Evolutionary conservation across 148 eudicot species (phyloP).

Genomic region (Rhododendron williamsianum): DNA sequence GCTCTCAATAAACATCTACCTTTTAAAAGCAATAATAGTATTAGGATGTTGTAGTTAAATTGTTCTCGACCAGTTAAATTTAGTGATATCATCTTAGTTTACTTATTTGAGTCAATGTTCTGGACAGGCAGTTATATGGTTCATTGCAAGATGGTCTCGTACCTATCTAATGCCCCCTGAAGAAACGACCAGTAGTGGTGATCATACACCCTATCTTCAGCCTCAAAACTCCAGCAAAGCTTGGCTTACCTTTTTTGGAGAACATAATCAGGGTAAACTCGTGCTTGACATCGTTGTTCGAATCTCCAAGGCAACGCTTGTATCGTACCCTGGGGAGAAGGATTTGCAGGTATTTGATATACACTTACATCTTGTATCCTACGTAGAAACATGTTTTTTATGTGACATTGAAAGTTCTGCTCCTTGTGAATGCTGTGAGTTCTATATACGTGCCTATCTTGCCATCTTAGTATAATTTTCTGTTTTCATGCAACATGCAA

Average conservation of each 20-base stretch:
- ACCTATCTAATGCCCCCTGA: constrained; percentile 74
- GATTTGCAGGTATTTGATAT: constrained; percentile 69
- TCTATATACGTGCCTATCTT: background rate
- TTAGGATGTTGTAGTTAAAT: background rate
- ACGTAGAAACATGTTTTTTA: background rate
- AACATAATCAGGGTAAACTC: constrained; percentile 55
- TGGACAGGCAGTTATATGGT: constrained; percentile 86
- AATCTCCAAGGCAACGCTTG: constrained; percentile 59
- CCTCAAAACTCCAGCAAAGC: constrained; percentile 37
- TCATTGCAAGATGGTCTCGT: constrained; percentile 86
- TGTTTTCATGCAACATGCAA: background rate
- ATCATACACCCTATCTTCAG: constrained; percentile 11
- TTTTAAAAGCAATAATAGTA: background rate
- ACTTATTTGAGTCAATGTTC: constrained; percentile 18
- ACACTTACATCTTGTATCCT: background rate
- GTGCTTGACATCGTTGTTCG: constrained; percentile 62
- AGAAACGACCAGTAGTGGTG: constrained; percentile 35
- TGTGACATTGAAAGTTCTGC: constrained; percentile 2
- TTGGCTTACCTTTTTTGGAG: constrained; percentile 57
- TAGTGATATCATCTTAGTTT: constrained; percentile 3
- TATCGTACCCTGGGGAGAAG: constrained; percentile 85
- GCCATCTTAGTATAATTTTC: background rate
- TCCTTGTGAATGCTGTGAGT: background rate
- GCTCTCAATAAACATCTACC: background rate
- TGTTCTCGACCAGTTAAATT: background rate